Conservation (phyloP, 73 alveolate genomes). For the Paramecium bursaria region DNA sequence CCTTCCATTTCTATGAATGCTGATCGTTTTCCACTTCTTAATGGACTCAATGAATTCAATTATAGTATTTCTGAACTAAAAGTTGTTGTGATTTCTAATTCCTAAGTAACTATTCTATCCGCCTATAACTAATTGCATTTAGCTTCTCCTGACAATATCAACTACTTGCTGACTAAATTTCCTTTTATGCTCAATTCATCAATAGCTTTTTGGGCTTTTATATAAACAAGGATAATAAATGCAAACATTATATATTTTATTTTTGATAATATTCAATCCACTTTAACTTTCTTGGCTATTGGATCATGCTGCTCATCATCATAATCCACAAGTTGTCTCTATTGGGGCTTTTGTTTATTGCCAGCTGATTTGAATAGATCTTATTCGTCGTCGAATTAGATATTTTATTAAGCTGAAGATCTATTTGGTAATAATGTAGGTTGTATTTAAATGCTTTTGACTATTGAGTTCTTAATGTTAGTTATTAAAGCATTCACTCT, state of each 20-base stretch:
- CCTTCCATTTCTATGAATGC: not conserved
- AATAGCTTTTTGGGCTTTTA: no score
- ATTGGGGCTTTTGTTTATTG: no score
- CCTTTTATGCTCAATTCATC: slow-evolving; percentile 4
- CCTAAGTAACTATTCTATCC: slow-evolving; percentile 48
- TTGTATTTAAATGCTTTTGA: not conserved
- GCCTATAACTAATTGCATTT: slow-evolving; percentile 22
- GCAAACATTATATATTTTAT: no score
- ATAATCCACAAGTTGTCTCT: no score
- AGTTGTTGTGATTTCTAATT: slow-evolving; percentile 32
- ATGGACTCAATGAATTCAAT: slow-evolving; percentile 45
- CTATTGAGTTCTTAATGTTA: not conserved
- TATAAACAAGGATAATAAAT: no score
- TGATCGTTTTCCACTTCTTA: slow-evolving; percentile 35
- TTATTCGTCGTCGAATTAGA: slow-evolving; percentile 10
- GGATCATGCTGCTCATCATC: no score
- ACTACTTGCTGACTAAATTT: slow-evolving; percentile 21
- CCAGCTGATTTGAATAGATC: slow-evolving; percentile 40
- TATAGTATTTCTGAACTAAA: slow-evolving; percentile 42
- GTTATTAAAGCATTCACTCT: slow-evolving; percentile 3
- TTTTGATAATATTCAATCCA: no score
- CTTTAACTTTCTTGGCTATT: no score
- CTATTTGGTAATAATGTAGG: not conserved
- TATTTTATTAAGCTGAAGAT: not conserved
- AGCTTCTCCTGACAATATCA: slow-evolving; percentile 21